Evolutionary conservation across 352 stramenopile genomes (phyloP).

Genomic region (Pythium monospermum): DNA sequence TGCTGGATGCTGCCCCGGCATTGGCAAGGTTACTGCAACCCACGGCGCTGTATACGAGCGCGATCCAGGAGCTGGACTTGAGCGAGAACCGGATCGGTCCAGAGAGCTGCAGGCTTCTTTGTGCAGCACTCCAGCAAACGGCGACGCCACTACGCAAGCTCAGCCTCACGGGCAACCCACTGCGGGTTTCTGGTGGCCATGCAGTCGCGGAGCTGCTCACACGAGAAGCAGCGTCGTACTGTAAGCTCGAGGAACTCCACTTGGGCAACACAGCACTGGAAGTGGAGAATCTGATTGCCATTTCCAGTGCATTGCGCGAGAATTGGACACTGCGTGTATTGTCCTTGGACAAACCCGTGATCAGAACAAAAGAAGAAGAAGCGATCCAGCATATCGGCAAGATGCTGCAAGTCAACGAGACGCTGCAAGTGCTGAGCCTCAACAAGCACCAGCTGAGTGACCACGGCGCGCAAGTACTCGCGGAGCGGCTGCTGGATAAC

Average conservation of each 20-base stretch:
- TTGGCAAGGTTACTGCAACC: constrained; percentile 44
- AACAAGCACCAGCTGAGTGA: constrained; percentile 73
- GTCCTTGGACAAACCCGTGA: constrained; percentile 58
- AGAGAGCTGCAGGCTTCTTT: constrained; percentile 57
- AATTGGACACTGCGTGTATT: constrained; percentile 37
- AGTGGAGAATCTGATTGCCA: constrained; percentile 62
- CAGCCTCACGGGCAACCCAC: constrained; percentile 47
- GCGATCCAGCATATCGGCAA: constrained; percentile 68
- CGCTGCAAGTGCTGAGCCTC: constrained; percentile 49
- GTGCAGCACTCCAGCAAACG: constrained; percentile 34
- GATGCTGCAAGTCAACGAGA: constrained; percentile 68
- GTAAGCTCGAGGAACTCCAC: constrained; percentile 41
- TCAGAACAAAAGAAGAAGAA: constrained; percentile 61
- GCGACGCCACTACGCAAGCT: constrained; percentile 32
- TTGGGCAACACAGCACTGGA: constrained; percentile 53
- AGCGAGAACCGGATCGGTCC: constrained; percentile 51
- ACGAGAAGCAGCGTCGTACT: constrained; percentile 14
- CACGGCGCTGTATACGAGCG: constrained; percentile 42
- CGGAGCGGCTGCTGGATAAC: constrained; percentile 67
- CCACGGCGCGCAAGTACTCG: constrained; percentile 58
- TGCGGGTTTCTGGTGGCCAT: constrained; percentile 41
- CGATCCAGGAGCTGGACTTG: constrained; percentile 49
- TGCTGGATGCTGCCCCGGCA: constrained; percentile 39
- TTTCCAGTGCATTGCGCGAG: constrained; percentile 37
- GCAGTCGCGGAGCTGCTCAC: constrained; percentile 47